A percentile compares a stretch with the other conserved stretches of the same genome.
Conservation (phyloP, 2,329 filamentous ascomycete genomes). For the Xylaria sp. region DNA sequence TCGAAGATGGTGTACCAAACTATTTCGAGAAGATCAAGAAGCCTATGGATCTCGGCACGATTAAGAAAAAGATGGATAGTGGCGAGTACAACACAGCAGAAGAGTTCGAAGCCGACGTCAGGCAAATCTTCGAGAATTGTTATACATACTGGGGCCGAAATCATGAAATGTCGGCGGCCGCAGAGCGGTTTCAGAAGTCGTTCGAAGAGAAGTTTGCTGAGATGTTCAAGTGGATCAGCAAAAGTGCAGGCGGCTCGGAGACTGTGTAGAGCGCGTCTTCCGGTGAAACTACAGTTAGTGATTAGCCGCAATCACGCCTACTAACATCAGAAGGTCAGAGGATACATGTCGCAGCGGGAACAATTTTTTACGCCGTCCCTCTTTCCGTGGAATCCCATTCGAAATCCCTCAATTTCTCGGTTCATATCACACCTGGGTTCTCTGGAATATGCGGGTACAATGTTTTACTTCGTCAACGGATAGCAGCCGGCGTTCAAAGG, state of each 20-base stretch:
- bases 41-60: slow-evolving; percentile 71
- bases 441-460: slow-evolving; percentile 18
- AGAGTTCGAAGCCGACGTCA: slow-evolving; percentile 67
- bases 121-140: slow-evolving; percentile 72
- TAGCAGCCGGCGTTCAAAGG: slow-evolving; percentile 25
- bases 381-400: not conserved
- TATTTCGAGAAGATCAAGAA: slow-evolving; percentile 70
- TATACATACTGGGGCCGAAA: slow-evolving; percentile 65
- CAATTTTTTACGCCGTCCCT: not conserved
- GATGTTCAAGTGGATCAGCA: slow-evolving; percentile 70
- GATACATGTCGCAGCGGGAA: not conserved
- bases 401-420: not conserved
- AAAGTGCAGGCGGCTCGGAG: slow-evolving; percentile 60
- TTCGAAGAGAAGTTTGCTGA: slow-evolving; percentile 69
- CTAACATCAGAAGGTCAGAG: not conserved
- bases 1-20: slow-evolving; percentile 67
- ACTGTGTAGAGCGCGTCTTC: slow-evolving; percentile 38
- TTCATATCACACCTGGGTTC: slow-evolving; percentile 9
- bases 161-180: slow-evolving; percentile 64
- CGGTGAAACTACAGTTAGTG: too few species aligned
- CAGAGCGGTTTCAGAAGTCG: slow-evolving; percentile 66
- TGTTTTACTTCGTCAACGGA: slow-evolving; percentile 12
- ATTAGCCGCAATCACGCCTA: not conserved
- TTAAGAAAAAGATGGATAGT: slow-evolving; percentile 69
- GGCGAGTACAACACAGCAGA: slow-evolving; percentile 62